Percentiles rank a stretch among this genome's conserved stretches.
These are phyloP conservation scores for Capsicum chinense DNA, from an alignment of 257 asterid genomes.

Conservation along the genomic window DNA sequence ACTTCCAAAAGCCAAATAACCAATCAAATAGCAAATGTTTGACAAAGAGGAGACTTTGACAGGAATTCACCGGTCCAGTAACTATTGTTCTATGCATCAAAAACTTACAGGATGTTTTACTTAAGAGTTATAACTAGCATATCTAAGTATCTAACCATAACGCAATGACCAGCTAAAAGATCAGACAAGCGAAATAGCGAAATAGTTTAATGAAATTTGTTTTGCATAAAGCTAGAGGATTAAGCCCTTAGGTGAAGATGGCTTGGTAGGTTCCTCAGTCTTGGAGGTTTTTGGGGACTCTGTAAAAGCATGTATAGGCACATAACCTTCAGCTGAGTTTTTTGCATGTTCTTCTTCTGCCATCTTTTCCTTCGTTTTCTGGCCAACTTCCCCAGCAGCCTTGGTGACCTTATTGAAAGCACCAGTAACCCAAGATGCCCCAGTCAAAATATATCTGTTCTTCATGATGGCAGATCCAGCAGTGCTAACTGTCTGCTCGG, in stretches of 20 bases:
- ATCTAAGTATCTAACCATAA: conserved; percentile 23
- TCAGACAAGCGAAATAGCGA: not conserved
- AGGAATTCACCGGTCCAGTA: not conserved
- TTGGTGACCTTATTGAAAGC: conserved; percentile 59
- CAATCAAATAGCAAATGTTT: not conserved
- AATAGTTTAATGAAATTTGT: conserved; percentile 9
- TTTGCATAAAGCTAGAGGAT: conserved; percentile 40
- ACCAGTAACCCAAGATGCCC: conserved; percentile 69
- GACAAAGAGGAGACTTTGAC: not conserved
- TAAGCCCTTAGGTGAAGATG: conserved; percentile 54
- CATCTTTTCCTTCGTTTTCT: conserved; percentile 62
- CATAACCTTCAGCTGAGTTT: conserved; percentile 48
- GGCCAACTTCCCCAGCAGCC: conserved; percentile 69
- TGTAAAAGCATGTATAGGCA: conserved; percentile 34
- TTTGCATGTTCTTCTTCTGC: conserved; percentile 56
- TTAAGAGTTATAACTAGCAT: not conserved
- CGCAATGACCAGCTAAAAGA: conserved; percentile 20
- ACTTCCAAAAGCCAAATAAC: not conserved
- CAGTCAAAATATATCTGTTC: conserved; percentile 62
- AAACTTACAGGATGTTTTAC: not conserved
- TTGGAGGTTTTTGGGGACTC: conserved; percentile 43
- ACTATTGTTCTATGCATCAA: conserved; percentile 20
- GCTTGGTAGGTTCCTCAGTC: conserved; percentile 38
- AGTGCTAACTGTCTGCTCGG: conserved; percentile 64
- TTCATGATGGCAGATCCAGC: conserved; percentile 70